Evolutionary conservation across 2,329 filamentous ascomycete species (phyloP).

Genomic region (Aspergillus unguis): DNA sequence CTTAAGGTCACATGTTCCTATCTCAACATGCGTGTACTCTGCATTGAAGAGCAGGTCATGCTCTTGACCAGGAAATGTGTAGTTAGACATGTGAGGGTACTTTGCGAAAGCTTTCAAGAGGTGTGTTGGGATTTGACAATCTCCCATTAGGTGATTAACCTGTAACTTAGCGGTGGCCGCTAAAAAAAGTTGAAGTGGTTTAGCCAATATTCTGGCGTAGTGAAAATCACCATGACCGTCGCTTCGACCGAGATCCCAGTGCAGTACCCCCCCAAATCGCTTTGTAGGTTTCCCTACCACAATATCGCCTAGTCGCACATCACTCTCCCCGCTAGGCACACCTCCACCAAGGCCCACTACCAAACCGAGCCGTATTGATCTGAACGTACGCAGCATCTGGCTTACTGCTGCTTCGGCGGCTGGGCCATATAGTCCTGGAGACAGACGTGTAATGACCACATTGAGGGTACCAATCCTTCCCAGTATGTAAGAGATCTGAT

Average conservation of each 20-base stretch:
- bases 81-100: neutral
- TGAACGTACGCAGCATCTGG: neutral
- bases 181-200: neutral
- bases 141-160: neutral
- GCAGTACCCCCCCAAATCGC: neutral
- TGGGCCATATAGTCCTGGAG: neutral
- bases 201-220: neutral
- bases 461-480: neutral
- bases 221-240: neutral
- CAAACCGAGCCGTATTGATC: constrained; percentile 2
- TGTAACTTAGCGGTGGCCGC: neutral
- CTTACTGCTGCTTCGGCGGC: neutral
- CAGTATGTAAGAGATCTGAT: too few species aligned
- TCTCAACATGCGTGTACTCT: neutral
- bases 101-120: neutral
- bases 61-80: neutral
- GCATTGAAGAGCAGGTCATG: neutral
- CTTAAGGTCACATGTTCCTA: neutral
- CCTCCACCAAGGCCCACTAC: constrained; percentile 18
- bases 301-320: constrained; percentile 19
- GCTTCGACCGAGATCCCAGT: neutral
- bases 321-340: constrained; percentile 2
- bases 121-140: neutral
- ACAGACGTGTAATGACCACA: neutral
- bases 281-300: neutral